Conservation (phyloP, 164 flowering plant species). For the Stephania yunnanensis region DNA sequence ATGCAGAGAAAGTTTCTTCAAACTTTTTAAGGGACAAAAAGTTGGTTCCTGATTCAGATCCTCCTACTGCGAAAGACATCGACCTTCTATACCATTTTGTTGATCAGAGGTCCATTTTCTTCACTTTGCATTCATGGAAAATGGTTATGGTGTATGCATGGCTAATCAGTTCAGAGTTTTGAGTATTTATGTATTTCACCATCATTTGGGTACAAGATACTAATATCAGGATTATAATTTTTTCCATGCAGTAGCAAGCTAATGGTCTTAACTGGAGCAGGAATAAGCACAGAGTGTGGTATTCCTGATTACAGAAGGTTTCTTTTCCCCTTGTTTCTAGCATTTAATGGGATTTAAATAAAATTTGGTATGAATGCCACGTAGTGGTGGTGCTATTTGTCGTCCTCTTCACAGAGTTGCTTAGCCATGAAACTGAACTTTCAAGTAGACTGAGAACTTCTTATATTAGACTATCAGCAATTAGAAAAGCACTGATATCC, state of each 20-base stretch:
- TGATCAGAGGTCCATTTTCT: conserved; percentile 45
- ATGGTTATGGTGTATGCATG: not conserved
- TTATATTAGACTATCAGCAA: too few relatives aligned
- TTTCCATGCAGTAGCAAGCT: conserved; percentile 59
- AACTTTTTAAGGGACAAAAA: conserved; percentile 46
- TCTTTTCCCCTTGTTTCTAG: not conserved
- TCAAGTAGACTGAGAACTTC: too few relatives aligned
- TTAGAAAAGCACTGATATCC: too few relatives aligned
- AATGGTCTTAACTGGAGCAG: conserved; percentile 89
- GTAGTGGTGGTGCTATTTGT: too few relatives aligned
- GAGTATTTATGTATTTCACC: not conserved
- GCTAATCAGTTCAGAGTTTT: too few relatives aligned
- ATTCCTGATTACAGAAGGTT: conserved; percentile 98
- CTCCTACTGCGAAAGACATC: conserved; percentile 61
- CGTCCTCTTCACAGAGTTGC: not conserved
- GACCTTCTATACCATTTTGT: conserved; percentile 53
- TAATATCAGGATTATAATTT: not conserved
- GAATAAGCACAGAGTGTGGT: conserved; percentile 91
- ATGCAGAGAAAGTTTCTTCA: conserved; percentile 27
- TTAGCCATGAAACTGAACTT: conserved; percentile 1
- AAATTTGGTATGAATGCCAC: too few relatives aligned
- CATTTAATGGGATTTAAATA: not conserved
- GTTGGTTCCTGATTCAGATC: conserved; percentile 67
- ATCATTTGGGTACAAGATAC: not conserved
- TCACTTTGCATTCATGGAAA: not conserved